Conservation (phyloP, 2,329 filamentous ascomycete genomes). For the Beauveria sp. region DNA sequence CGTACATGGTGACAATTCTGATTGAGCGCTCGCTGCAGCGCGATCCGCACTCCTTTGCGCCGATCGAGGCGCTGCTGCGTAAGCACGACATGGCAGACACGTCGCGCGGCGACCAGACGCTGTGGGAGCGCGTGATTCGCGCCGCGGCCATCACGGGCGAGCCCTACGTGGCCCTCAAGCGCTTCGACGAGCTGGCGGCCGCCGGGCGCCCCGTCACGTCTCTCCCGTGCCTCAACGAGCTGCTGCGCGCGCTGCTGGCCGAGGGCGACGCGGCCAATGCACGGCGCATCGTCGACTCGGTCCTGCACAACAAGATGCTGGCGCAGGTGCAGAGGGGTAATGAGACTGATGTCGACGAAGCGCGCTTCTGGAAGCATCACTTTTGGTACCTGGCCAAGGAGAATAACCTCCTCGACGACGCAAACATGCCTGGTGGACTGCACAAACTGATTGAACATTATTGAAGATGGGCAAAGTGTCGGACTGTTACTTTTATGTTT, state of each 20-base stretch:
- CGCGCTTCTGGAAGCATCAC: conserved; percentile 38
- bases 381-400: conserved; percentile 42
- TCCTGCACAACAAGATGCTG: conserved; percentile 22
- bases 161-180: conserved; percentile 37
- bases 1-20: conserved; percentile 69
- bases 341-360: conserved; percentile 14
- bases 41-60: conserved; percentile 48
- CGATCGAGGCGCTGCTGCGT: conserved; percentile 53
- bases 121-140: conserved; percentile 65
- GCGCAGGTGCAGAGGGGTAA: conserved; percentile 12
- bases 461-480: background rate
- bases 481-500: background rate
- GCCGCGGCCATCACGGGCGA: conserved; percentile 54
- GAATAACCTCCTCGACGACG: conserved; percentile 28
- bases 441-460: conserved; percentile 8
- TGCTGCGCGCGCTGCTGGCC: conserved; percentile 30
- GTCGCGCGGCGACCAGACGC: conserved; percentile 45
- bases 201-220: conserved; percentile 33
- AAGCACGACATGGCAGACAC: conserved; percentile 40
- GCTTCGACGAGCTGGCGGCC: conserved; percentile 39
- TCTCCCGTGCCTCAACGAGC: conserved; percentile 34
- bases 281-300: conserved; percentile 24
- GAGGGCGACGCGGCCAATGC: conserved; percentile 21
- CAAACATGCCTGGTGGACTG: conserved; percentile 16
- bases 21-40: conserved; percentile 58